These are phyloP conservation scores for Phytophthora hybrid DNA, from an alignment of 352 stramenopile species.

Conservation along the genomic window DNA sequence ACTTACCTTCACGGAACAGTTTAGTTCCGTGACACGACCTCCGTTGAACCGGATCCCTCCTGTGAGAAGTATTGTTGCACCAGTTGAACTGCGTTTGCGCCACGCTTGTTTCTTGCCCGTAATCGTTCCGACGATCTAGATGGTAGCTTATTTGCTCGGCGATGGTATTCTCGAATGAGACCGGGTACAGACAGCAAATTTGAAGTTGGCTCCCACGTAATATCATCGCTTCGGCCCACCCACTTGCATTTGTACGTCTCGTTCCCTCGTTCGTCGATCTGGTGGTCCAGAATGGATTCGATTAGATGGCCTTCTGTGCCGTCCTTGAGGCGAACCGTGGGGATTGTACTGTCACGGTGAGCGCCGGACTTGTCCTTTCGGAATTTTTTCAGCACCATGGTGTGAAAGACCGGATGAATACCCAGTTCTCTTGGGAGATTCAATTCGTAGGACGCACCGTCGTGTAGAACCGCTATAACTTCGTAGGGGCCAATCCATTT, in stretches of 20 bases:
- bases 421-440: neutral
- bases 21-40: no score
- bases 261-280: neutral
- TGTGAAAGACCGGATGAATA: neutral
- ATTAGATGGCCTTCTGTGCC: constrained; percentile 7
- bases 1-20: no score
- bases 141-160: neutral
- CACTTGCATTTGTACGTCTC: constrained; percentile 17
- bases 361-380: no score
- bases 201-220: constrained; percentile 8
- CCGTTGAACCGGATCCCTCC: no score
- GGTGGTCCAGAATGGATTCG: neutral
- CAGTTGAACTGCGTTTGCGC: neutral
- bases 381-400: neutral
- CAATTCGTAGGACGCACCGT: neutral
- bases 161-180: constrained; percentile 10
- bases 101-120: neutral
- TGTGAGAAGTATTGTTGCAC: neutral
- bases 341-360: neutral
- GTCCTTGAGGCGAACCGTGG: constrained; percentile 10
- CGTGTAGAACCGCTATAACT: neutral
- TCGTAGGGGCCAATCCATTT: neutral
- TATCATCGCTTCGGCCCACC: constrained; percentile 7
- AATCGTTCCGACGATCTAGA: neutral
- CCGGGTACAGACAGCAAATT: constrained; percentile 9